Percentiles rank a stretch among this genome's conserved stretches.
phyloP scores from a whole-genome alignment of 805 yeast species.

The Wickerhamiella hasegawae region DNA sequence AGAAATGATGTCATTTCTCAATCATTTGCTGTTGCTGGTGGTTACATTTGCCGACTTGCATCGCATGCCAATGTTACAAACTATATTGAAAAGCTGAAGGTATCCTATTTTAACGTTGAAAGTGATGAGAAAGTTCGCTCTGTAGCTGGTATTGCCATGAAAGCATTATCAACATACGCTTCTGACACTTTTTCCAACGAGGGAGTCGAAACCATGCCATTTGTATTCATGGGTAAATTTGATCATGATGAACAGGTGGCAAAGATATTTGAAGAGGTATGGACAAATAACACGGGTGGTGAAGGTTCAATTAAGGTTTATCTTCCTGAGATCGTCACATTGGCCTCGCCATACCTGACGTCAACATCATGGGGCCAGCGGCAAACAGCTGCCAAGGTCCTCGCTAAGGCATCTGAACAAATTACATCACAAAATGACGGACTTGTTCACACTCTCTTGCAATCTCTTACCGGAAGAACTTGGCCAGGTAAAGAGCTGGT shows the following conservation, averaged over 20 bases:
- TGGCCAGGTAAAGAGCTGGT: constrained; percentile 81
- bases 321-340: constrained; percentile 44
- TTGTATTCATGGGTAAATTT: constrained; percentile 62
- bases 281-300: constrained; percentile 74
- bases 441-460: constrained; percentile 38
- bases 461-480: constrained; percentile 57
- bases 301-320: constrained; percentile 53
- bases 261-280: constrained; percentile 39
- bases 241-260: constrained; percentile 36
- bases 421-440: constrained; percentile 15
- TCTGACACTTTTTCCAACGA: constrained; percentile 49
- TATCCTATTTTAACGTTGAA: constrained; percentile 44
- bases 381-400: constrained; percentile 51
- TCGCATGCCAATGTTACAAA: constrained; percentile 34
- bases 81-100: constrained; percentile 35
- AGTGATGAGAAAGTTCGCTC: constrained; percentile 29
- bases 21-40: constrained; percentile 68
- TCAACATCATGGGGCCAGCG: constrained; percentile 50
- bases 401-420: constrained; percentile 30
- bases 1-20: constrained; percentile 56
- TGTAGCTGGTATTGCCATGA: constrained; percentile 45
- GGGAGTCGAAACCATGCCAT: constrained; percentile 53
- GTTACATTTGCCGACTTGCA: constrained; percentile 55
- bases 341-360: constrained; percentile 34
- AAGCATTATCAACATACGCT: constrained; percentile 51